Base-by-base conservation (phyloP, 257 asterid genomes). In the Forsythia viridissima region DNA sequence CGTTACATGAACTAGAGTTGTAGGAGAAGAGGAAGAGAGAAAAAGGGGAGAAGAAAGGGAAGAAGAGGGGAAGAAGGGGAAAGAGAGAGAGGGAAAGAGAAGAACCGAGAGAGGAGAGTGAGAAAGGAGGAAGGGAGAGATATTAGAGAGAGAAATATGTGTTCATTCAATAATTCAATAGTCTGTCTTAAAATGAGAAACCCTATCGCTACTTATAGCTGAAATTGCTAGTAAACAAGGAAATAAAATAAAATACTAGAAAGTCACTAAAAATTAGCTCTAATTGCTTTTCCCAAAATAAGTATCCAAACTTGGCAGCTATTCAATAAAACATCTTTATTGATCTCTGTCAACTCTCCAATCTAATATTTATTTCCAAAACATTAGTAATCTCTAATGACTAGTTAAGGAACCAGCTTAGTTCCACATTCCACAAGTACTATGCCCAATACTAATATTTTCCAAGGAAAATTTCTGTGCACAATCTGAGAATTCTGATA, bases 31-130 rank as follows among this genome's bases (percentile, higher is more conserved):
- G 52, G 52, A 44, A 44, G 52, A 44, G 34, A 30, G 34, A 30
- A 30, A 30, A 44, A 16, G 13, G 55, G 13, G 55, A 46, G 55
- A 46, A 13, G 13, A 12, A 4, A 6, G 18, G 1, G 18, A 4
- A 12, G 55, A 12, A 12, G 3, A 4, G 52, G n/a, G 24, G 24
- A 24, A 24, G 24, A 24, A 24, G 24, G 98, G 16, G 18, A 18
- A 12, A 46, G 10, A 6, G 13, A 5, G 4, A 4, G 13, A 46
- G 52, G 55, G 55, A 11, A 4, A 46, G 55, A 46, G 55, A 46
- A 46, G 13, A 46, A 11, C 55, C 5, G 3, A 6, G 55, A 46
- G 55, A 46, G 42, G 55, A 46, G 55, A 46, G 52, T 10, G 52
- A 10, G 51, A 44, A 15, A 41, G 10, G 46, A 8, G 46, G 46